A percentile compares a stretch with the other conserved stretches of the same genome.
Conservation (phyloP, 352 stramenopile species). For the Phytophthora aleatoria region DNA sequence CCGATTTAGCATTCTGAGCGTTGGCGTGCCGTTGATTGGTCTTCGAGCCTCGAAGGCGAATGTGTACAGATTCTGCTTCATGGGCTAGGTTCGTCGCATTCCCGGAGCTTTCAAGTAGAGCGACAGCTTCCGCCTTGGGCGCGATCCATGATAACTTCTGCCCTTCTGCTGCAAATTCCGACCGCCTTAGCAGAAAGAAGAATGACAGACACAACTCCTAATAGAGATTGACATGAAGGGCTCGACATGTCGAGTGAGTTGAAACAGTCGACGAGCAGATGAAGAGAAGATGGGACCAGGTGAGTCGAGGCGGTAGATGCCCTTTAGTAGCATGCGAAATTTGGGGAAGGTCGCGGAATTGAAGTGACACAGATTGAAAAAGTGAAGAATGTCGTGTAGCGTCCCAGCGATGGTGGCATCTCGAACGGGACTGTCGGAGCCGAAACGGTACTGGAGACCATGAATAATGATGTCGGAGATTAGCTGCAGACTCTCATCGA, state of each 20-base stretch:
- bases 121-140: background rate
- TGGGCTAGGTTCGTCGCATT: background rate
- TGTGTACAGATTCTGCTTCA: slow-evolving; percentile 2
- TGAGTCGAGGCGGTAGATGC: slow-evolving; percentile 17
- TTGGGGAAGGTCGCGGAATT: slow-evolving; percentile 18
- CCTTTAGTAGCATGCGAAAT: slow-evolving; percentile 16
- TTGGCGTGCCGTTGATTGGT: slow-evolving; percentile 1
- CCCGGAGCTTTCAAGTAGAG: background rate
- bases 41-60: slow-evolving; percentile 8
- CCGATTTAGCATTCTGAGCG: too few relatives aligned
- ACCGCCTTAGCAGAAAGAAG: slow-evolving; percentile 17
- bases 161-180: slow-evolving; percentile 6
- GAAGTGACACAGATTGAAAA: slow-evolving; percentile 1
- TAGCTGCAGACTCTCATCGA: background rate
- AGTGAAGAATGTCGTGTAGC: slow-evolving; percentile 3
- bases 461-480: slow-evolving; percentile 15
- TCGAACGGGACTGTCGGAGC: background rate
- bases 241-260: background rate
- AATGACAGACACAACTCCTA: slow-evolving; percentile 21
- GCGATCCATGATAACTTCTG: slow-evolving; percentile 12
- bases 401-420: slow-evolving; percentile 1
- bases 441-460: slow-evolving; percentile 9
- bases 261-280: slow-evolving; percentile 1
- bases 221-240: slow-evolving; percentile 13
- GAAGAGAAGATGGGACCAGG: background rate